Percentiles rank a stretch among this genome's conserved stretches.
Conservation (phyloP, 192 early-diverging fungal species). For the Entrophospora sp. region DNA sequence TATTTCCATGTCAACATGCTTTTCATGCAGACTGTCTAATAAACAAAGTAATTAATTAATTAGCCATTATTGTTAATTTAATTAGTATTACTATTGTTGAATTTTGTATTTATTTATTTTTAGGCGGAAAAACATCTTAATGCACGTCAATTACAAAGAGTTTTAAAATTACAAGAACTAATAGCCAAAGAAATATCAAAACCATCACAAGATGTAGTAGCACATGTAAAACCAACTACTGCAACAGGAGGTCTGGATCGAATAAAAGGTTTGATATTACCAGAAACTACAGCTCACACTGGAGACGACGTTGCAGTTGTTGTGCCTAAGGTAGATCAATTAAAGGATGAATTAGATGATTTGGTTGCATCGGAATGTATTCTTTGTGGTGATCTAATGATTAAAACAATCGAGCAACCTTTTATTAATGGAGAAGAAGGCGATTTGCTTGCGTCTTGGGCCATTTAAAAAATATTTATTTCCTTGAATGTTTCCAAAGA, state of each 20-base stretch:
- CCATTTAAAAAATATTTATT: slow-evolving; percentile 41
- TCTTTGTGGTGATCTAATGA: slow-evolving; percentile 94
- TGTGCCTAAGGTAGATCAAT: slow-evolving; percentile 36
- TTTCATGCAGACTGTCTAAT: slow-evolving; percentile 93
- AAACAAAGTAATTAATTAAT: slow-evolving; percentile 40
- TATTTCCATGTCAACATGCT: slow-evolving; percentile 92
- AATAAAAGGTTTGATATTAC: slow-evolving; percentile 11
- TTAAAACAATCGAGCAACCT: slow-evolving; percentile 75
- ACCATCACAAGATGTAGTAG: slow-evolving; percentile 1
- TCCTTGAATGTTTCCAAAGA: too few relatives aligned
- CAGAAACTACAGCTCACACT: slow-evolving; percentile 19
- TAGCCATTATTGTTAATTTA: background rate
- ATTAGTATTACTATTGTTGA: background rate
- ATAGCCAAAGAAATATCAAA: slow-evolving; percentile 42
- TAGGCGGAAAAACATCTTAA: slow-evolving; percentile 41
- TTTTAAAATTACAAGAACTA: slow-evolving; percentile 54
- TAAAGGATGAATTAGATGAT: slow-evolving; percentile 40
- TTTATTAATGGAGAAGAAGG: slow-evolving; percentile 58
- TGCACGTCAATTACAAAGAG: slow-evolving; percentile 33
- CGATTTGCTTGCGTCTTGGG: slow-evolving; percentile 50
- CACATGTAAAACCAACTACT: background rate
- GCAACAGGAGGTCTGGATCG: background rate
- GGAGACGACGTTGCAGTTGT: slow-evolving; percentile 39
- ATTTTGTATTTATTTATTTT: slow-evolving; percentile 15
- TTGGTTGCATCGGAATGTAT: slow-evolving; percentile 68